Evolutionary conservation across 345 rosid genomes (phyloP).

Genomic region (Fremontodendron californicum): DNA sequence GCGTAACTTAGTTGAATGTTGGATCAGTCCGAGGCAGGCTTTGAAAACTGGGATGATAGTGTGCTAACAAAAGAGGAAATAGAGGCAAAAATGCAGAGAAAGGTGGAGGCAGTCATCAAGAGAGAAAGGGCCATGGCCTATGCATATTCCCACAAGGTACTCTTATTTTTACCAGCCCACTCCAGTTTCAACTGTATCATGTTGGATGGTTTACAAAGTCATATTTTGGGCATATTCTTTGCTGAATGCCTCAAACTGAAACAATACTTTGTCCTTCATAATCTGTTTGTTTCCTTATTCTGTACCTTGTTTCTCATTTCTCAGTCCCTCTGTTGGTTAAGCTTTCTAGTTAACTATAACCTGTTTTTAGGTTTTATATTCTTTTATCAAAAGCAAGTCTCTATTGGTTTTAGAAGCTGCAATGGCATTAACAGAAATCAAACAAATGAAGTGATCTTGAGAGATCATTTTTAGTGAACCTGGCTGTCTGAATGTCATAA

Average conservation of each 20-base stretch:
- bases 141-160: conserved; percentile 87
- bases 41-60: conserved; percentile 77
- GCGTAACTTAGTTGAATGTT: conserved; percentile 11
- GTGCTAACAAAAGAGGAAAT: conserved; percentile 67
- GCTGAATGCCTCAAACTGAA: background rate
- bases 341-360: background rate
- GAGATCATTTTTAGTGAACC: background rate
- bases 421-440: background rate
- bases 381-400: too few species aligned
- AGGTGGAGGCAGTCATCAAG: conserved; percentile 73
- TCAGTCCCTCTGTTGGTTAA: background rate
- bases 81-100: conserved; percentile 66
- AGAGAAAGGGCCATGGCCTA: conserved; percentile 89
- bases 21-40: conserved; percentile 63
- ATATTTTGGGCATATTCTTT: background rate
- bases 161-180: conserved; percentile 8
- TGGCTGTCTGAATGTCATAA: background rate
- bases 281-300: background rate
- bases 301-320: background rate
- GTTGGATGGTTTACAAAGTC: background rate
- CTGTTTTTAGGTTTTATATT: too few species aligned
- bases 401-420: too few species aligned
- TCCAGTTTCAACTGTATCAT: background rate
- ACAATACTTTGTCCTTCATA: background rate
- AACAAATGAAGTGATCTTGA: background rate